Evolutionary conservation across 495 filamentous ascomycete species (phyloP), one percentile per base, ranked within the genome.

Genomic region (Oleoguttula mirabilis): DNA sequence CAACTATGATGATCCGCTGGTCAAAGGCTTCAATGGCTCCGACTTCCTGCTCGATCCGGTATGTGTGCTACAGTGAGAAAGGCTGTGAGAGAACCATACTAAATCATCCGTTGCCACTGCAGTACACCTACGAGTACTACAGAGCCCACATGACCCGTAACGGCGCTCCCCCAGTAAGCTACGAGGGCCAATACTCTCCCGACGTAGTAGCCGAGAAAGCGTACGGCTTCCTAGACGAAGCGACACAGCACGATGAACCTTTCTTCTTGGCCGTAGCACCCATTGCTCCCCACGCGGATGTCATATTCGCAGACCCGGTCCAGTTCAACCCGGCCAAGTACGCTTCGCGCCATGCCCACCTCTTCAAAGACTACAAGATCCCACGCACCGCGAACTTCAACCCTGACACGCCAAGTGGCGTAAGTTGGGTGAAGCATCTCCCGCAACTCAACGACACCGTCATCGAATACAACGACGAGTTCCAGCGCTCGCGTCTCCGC

Each of bases 21-120:
- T 66, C 0, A 66, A 60, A 2, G 79, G 77, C 4, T 82, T 69
- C 61, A 74, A 61, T 35, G 60, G 54, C 32, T 72, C 70, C 27
- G 78, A 83, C 50, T 82, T 84, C 37, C 65, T 84, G 1, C 66
- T 84, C 1, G 80, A 84, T 47, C 80, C 80, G n/a, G n/a, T n/a
- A n/a, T n/a, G n/a, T n/a, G n/a, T n/a, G n/a, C n/a, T n/a, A n/a
- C n/a, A n/a, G n/a, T n/a, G n/a, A n/a, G n/a, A n/a, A n/a, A n/a
- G n/a, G n/a, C n/a, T n/a, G n/a, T n/a, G n/a, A n/a, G n/a, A n/a
- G n/a, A n/a, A n/a, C n/a, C n/a, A n/a, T n/a, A n/a, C n/a, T n/a
- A n/a, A n/a, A n/a, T n/a, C n/a, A n/a, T n/a, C n/a, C n/a, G n/a
- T n/a, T n/a, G n/a, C n/a, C n/a, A n/a, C n/a, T n/a, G n/a, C n/a